Conservation (phyloP, 2,329 filamentous ascomycete genomes). For the Penicillium polonicum region DNA sequence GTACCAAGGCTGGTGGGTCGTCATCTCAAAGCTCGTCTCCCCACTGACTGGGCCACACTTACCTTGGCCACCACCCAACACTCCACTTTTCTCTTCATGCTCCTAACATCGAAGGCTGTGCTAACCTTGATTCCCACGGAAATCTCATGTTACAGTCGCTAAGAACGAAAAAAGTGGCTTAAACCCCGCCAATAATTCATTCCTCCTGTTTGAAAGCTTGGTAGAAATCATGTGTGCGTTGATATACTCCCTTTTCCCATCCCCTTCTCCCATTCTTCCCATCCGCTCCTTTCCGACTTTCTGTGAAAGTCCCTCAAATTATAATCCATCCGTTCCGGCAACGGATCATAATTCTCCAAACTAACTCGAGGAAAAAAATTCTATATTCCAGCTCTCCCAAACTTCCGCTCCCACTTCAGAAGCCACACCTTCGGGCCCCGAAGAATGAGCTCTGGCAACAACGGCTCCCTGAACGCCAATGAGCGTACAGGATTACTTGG, state of each 20-base stretch:
- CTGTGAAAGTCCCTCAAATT: background rate
- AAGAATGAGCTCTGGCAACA: slow-evolving; percentile 33
- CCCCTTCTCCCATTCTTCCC: background rate
- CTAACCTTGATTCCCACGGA: slow-evolving; percentile 3
- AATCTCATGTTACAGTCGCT: background rate
- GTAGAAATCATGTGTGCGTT: slow-evolving; percentile 22
- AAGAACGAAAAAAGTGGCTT: slow-evolving; percentile 18
- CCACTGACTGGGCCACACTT: slow-evolving; percentile 3
- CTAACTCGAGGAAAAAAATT: background rate
- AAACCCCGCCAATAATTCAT: slow-evolving; percentile 5
- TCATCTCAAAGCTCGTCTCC: background rate
- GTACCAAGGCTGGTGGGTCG: background rate
- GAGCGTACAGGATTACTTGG: slow-evolving; percentile 39
- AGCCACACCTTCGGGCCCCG: slow-evolving; percentile 31
- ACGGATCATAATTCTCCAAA: background rate
- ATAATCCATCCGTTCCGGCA: background rate
- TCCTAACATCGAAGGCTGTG: slow-evolving; percentile 5
- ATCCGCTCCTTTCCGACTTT: slow-evolving; percentile 4
- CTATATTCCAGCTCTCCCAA: slow-evolving; percentile 23
- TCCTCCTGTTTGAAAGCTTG: slow-evolving; percentile 15
- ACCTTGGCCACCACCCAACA: background rate
- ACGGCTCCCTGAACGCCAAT: slow-evolving; percentile 32
- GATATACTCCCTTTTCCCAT: background rate
- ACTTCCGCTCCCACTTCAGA: slow-evolving; percentile 32
- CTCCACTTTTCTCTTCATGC: background rate